phyloP scores from a whole-genome alignment of 495 filamentous ascomycete genomes.

The Saxophila tyrrhenica region DNA sequence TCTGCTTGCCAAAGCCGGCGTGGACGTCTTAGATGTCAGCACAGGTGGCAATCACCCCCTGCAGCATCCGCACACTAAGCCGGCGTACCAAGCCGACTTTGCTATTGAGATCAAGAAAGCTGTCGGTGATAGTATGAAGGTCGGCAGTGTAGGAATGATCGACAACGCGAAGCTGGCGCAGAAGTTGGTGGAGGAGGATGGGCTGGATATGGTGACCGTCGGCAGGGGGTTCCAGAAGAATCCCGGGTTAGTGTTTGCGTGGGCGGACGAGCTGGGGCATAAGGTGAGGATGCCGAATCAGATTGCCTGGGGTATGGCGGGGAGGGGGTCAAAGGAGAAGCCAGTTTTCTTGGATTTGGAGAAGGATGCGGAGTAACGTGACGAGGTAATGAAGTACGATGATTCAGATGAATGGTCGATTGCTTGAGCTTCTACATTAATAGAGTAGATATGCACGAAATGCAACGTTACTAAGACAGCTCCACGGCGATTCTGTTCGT shows the following conservation, averaged over 20 bases:
- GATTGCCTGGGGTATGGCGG: constrained; percentile 50
- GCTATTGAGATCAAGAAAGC: constrained; percentile 51
- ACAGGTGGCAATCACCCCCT: constrained; percentile 46
- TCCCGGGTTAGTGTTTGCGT: constrained; percentile 51
- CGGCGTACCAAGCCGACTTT: constrained; percentile 58
- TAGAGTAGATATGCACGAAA: not conserved
- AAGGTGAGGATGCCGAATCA: constrained; percentile 55
- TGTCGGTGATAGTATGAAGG: constrained; percentile 46
- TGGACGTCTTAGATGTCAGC: constrained; percentile 56
- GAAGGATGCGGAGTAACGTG: not conserved
- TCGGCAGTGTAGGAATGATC: constrained; percentile 54
- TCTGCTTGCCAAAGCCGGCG: constrained; percentile 40
- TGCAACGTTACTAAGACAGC: not conserved
- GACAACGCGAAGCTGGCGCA: constrained; percentile 46
- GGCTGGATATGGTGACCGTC: constrained; percentile 47
- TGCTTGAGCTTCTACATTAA: not conserved
- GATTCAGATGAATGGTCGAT: not conserved
- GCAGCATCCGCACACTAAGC: constrained; percentile 46
- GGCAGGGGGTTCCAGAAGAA: constrained; percentile 62
- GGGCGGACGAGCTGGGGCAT: constrained; percentile 54
- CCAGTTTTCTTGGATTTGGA: not conserved
- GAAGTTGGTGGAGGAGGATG: constrained; percentile 40
- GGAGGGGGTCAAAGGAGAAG: constrained; percentile 21
- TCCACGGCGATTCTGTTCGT: constrained; percentile 13
- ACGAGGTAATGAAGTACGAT: not conserved